These are phyloP conservation scores for Mayamaea pseudoterrestris DNA, from an alignment of 108 stramenopile species.

Conservation along the genomic window DNA sequence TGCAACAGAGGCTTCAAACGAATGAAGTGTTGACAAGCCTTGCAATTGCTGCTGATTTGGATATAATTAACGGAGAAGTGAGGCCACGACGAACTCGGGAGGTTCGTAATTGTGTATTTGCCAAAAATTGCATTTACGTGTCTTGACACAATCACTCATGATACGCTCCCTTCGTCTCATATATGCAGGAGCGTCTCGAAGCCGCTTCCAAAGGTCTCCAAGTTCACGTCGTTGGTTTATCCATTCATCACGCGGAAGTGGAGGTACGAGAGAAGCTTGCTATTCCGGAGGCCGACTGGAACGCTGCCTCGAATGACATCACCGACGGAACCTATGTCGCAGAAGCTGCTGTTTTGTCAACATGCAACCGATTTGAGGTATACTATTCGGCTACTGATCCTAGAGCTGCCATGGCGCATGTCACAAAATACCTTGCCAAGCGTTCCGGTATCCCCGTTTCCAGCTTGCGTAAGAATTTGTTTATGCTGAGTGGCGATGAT, in stretches of 20 bases:
- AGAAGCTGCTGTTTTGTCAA: slow-evolving; percentile 93
- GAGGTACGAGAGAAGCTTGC: slow-evolving; percentile 97
- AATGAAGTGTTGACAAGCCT: too few species aligned
- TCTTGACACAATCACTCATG: too few species aligned
- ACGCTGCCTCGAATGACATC: slow-evolving; percentile 71
- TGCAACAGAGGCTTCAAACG: too few species aligned
- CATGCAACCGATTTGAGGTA: slow-evolving; percentile 98
- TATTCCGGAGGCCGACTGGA: slow-evolving; percentile 92
- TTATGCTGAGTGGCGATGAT: slow-evolving; percentile 92
- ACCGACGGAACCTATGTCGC: slow-evolving; percentile 62
- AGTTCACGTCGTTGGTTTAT: slow-evolving; percentile 91
- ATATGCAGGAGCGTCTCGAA: slow-evolving; percentile 68
- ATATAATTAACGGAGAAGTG: too few species aligned
- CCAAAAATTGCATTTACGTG: too few species aligned
- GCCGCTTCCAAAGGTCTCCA: slow-evolving; percentile 85
- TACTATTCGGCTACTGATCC: slow-evolving; percentile 89
- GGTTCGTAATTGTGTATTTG: too few species aligned
- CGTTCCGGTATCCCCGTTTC: slow-evolving; percentile 76
- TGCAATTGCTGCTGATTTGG: too few species aligned
- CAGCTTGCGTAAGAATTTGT: slow-evolving; percentile 77
- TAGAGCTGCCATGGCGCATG: slow-evolving; percentile 78
- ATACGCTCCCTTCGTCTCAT: too few species aligned
- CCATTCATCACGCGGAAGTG: slow-evolving; percentile 94
- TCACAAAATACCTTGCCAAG: slow-evolving; percentile 77
- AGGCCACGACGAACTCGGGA: slow-evolving; percentile 27